Evolutionary conservation across 2,329 filamentous ascomycete species (phyloP).

Genomic region (Xylariaceae sp.): DNA sequence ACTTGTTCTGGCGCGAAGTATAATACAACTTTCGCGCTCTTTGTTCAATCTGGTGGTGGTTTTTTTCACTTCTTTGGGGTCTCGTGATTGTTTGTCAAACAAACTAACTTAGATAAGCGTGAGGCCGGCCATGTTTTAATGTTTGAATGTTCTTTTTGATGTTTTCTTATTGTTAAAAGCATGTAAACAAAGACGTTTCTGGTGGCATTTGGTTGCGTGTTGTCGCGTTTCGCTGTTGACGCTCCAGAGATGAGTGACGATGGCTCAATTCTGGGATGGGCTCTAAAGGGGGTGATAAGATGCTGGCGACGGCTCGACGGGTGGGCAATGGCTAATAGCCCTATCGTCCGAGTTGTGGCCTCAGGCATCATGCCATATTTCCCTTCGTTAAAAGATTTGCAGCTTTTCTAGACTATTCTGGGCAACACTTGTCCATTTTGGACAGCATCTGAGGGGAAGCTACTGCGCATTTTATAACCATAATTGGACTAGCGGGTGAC

Average conservation of each 20-base stretch:
- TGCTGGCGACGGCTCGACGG: conserved; percentile 1
- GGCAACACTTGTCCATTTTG: conserved; percentile 10
- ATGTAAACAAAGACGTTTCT: neutral
- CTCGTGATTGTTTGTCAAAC: conserved; percentile 17
- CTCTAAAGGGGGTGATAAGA: neutral
- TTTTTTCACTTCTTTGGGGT: conserved; percentile 24
- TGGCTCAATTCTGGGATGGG: conserved; percentile 1
- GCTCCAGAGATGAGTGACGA: neutral
- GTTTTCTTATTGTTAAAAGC: conserved; percentile 3
- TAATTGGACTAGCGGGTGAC: conserved; percentile 3
- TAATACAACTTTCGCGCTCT: conserved; percentile 4
- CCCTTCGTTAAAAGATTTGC: conserved; percentile 1
- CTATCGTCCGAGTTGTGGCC: conserved; percentile 4
- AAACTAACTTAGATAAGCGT: conserved; percentile 2
- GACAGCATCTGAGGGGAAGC: neutral
- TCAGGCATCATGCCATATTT: conserved; percentile 12
- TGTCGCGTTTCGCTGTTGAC: neutral
- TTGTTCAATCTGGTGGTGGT: conserved; percentile 14
- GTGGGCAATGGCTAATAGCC: conserved; percentile 17
- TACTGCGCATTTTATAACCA: neutral
- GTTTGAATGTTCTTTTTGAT: neutral
- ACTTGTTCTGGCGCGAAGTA: no score
- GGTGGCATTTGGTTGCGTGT: conserved; percentile 2
- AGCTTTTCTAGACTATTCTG: neutral
- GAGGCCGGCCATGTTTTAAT: conserved; percentile 11